Evolutionary conservation across 75 land plant species (phyloP).

Genomic region (Azolla pinnata): DNA sequence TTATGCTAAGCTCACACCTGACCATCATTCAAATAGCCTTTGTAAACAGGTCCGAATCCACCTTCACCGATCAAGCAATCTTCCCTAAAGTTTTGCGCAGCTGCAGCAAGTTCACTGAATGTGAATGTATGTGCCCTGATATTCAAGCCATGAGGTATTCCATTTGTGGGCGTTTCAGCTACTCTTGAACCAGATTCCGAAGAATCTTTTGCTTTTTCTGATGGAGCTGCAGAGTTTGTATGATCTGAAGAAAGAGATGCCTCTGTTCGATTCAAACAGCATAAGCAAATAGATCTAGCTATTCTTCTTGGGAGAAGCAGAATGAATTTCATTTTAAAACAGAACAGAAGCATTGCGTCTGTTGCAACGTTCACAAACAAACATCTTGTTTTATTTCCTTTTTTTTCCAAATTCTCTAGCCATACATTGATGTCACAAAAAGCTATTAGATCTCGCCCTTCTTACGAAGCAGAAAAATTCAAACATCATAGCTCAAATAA

Average conservation of each 20-base stretch:
- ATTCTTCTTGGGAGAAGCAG: too few relatives aligned
- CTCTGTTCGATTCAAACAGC: too few relatives aligned
- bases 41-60: slow-evolving; percentile 50
- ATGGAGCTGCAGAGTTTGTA: background rate
- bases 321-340: too few relatives aligned
- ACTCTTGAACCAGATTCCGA: background rate
- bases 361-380: too few relatives aligned
- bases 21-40: slow-evolving; percentile 21
- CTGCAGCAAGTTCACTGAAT: slow-evolving; percentile 40
- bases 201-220: background rate
- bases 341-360: too few relatives aligned
- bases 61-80: slow-evolving; percentile 47
- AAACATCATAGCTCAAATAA: too few relatives aligned
- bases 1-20: slow-evolving; percentile 15
- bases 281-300: too few relatives aligned
- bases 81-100: slow-evolving; percentile 34
- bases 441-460: too few relatives aligned
- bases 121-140: slow-evolving; percentile 43
- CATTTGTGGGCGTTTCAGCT: background rate
- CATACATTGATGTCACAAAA: too few relatives aligned
- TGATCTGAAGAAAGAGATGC: background rate
- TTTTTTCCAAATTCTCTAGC: too few relatives aligned
- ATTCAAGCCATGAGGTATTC: background rate
- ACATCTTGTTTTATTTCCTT: too few relatives aligned
- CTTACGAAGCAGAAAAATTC: too few relatives aligned